phyloP scores from a whole-genome alignment of 2,329 filamentous ascomycete genomes.

The Fusarium sp. region DNA sequence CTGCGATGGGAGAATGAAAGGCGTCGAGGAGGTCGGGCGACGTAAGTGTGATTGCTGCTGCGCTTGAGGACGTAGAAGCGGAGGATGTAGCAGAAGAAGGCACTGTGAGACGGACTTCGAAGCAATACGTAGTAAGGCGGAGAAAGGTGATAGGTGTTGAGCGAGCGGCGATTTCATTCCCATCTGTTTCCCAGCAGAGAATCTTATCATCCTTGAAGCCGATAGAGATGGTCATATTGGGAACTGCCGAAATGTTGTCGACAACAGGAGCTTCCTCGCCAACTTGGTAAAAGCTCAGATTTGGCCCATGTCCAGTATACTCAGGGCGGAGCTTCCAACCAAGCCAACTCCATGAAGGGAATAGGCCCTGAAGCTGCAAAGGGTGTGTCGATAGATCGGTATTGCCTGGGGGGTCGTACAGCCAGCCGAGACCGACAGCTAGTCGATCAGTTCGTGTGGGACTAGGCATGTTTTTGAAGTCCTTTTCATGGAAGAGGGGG shows the following conservation, averaged over 20 bases:
- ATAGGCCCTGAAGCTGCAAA: conserved; percentile 42
- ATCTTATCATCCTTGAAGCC: conserved; percentile 49
- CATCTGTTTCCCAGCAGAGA: conserved; percentile 51
- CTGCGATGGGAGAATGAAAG: conserved; percentile 31
- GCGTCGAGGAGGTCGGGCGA: conserved; percentile 38
- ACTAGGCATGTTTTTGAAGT: conserved; percentile 43
- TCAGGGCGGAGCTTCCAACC: conserved; percentile 47
- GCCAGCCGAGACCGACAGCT: conserved; percentile 51
- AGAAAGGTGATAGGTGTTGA: conserved; percentile 46
- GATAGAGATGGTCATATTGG: conserved; percentile 48
- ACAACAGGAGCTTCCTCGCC: conserved; percentile 43
- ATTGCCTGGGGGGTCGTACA: conserved; percentile 41
- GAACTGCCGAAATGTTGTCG: conserved; percentile 46
- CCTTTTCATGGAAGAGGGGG: conserved; percentile 49
- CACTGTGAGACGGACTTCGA: conserved; percentile 45
- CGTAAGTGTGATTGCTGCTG: conserved; percentile 30
- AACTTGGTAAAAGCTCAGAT: conserved; percentile 48
- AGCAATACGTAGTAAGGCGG: conserved; percentile 49
- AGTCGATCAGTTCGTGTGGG: conserved; percentile 50
- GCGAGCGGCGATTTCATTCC: conserved; percentile 46
- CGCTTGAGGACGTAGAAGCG: conserved; percentile 15
- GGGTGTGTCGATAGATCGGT: conserved; percentile 36
- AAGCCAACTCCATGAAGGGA: conserved; percentile 54
- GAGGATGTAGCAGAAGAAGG: conserved; percentile 15
- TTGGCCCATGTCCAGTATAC: conserved; percentile 39